These are phyloP conservation scores for Fremontodendron californicum DNA, from an alignment of 345 rosid genomes.

Conservation along the genomic window DNA sequence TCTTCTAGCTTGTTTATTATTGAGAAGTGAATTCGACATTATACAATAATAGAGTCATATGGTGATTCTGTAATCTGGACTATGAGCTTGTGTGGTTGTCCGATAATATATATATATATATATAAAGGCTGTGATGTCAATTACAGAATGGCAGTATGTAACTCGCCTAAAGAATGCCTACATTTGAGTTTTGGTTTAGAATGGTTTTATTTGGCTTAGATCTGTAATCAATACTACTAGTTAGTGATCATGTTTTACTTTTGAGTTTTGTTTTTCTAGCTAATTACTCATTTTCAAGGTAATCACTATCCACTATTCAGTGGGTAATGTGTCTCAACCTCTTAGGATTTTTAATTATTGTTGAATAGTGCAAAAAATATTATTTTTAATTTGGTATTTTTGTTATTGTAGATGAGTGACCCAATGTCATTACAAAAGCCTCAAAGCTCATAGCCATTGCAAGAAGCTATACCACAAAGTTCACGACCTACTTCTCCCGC, in stretches of 20 bases:
- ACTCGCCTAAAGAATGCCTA: neutral
- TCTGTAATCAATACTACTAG: slow-evolving; percentile 25
- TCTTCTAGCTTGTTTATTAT: neutral
- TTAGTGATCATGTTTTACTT: neutral
- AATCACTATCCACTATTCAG: neutral
- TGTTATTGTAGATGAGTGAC: no score
- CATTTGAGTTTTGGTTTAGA: neutral
- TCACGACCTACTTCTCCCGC: no score
- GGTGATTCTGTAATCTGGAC: neutral
- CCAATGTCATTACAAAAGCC: no score
- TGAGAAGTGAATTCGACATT: neutral
- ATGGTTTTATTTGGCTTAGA: slow-evolving; percentile 28
- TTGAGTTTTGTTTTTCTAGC: neutral
- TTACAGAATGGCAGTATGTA: no score
- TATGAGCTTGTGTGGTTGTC: neutral
- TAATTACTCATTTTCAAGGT: neutral
- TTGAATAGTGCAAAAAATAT: no score
- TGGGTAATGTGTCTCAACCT: neutral
- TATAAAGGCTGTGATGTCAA: no score
- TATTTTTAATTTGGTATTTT: no score
- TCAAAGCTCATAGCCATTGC: no score
- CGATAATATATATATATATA: no score
- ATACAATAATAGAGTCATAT: neutral
- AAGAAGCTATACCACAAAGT: no score
- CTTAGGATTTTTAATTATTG: neutral